phyloP scores from a whole-genome alignment of 1,139 yeast genomes.

The Groenewaldozyma auringiensis region DNA sequence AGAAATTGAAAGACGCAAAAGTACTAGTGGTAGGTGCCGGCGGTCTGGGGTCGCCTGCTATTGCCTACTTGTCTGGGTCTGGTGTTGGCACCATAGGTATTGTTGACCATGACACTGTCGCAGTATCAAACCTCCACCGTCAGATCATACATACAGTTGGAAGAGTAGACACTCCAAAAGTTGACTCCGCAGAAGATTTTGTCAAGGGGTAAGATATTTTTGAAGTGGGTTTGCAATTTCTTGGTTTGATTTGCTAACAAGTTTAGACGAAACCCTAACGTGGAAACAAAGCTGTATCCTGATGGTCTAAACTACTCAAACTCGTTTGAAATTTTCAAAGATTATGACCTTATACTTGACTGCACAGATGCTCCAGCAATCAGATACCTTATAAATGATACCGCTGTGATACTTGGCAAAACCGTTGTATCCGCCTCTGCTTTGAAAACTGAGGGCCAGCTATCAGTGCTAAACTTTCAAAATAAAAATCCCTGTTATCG shows the following conservation, averaged over 20 bases:
- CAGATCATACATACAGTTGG: conserved; percentile 73
- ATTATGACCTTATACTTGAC: conserved; percentile 73
- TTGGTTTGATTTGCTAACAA: conserved; percentile 1
- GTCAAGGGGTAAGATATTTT: conserved; percentile 35
- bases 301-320: conserved; percentile 47
- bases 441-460: conserved; percentile 82
- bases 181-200: conserved; percentile 62
- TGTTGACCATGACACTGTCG: conserved; percentile 81
- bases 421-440: conserved; percentile 92
- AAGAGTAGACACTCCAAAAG: conserved; percentile 61
- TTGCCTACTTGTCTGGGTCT: conserved; percentile 76
- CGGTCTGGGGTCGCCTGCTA: conserved; percentile 90
- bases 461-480: conserved; percentile 62
- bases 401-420: conserved; percentile 57
- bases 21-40: conserved; percentile 91
- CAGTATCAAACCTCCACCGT: conserved; percentile 76
- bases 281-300: conserved; percentile 46
- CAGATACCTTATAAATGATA: conserved; percentile 81
- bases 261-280: conserved; percentile 55
- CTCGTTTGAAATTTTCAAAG: conserved; percentile 53
- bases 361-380: conserved; percentile 93
- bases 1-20: conserved; percentile 45
- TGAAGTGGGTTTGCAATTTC: not conserved
- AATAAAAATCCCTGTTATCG: conserved; percentile 81
- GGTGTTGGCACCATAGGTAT: conserved; percentile 72